These are phyloP conservation scores for Geoglossum cookeanum DNA, from an alignment of 2,329 filamentous ascomycete genomes.

Conservation along the genomic window DNA sequence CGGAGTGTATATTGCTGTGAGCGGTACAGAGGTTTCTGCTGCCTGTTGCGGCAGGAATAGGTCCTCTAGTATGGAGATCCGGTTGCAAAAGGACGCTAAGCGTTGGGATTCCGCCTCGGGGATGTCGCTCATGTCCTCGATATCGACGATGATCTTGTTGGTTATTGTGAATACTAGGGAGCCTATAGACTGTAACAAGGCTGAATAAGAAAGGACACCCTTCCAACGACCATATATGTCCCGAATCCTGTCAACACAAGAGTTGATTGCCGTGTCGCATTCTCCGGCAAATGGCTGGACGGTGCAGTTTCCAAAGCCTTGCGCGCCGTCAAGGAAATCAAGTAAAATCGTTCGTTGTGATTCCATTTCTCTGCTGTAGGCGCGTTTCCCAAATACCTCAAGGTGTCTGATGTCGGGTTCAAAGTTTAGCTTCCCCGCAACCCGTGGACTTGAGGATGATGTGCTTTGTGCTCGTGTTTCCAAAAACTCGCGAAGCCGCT, in stretches of 20 bases:
- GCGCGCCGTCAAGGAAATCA: constrained; percentile 37
- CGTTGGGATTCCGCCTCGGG: constrained; percentile 41
- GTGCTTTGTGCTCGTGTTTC: constrained; percentile 8
- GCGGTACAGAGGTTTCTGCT: constrained; percentile 21
- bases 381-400: constrained; percentile 38
- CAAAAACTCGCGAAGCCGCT: constrained; percentile 29
- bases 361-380: constrained; percentile 46
- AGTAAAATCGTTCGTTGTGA: constrained; percentile 41
- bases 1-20: constrained; percentile 40
- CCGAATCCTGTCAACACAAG: constrained; percentile 36
- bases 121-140: constrained; percentile 44
- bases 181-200: constrained; percentile 41
- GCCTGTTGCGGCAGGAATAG: constrained; percentile 32
- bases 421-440: constrained; percentile 23
- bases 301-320: constrained; percentile 27
- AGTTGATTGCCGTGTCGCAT: constrained; percentile 39
- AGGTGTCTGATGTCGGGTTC: constrained; percentile 34
- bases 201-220: constrained; percentile 37
- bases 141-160: constrained; percentile 39
- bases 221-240: constrained; percentile 38
- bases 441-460: constrained; percentile 16
- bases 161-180: constrained; percentile 37
- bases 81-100: constrained; percentile 36
- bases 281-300: constrained; percentile 37
- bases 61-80: constrained; percentile 34